Evolutionary conservation across 2,329 filamentous ascomycete species (phyloP), one percentile per base, ranked within the genome.

Genomic region (Escovopsis sp.): DNA sequence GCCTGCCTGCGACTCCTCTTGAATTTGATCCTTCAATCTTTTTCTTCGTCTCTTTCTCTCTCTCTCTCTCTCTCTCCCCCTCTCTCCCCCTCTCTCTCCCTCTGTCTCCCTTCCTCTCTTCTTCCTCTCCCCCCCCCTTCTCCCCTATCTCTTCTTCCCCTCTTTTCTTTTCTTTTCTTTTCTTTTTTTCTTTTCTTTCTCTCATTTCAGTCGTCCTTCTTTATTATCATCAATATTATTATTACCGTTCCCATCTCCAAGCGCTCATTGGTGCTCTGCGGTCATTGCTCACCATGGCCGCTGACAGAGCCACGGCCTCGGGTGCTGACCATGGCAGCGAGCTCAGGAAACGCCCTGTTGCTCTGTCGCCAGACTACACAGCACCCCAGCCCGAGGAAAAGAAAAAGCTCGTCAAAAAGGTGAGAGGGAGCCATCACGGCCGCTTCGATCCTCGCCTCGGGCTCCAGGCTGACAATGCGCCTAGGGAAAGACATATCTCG

Each of bases 401-500:
- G 59, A 80, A 78, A 66, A 72, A 74, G 59, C 60, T 69, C 18
- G 59, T 56, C 45, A 72, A 72, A 59, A 72, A 77, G 70, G 75
- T 77, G 49, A n/a, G 19, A 23, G 41, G 18, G 6, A 18, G 3
- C 3, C 8, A 12, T n/a, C 23, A 38, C 39, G 40, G 23, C 15
- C 15, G 15, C 15, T 15, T 15, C 15, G 15, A 33, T 35, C 39
- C 39, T 33, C 32, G 39, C 15, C 32, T 26, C 19, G 30, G 26
- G 33, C 32, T n/a, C 15, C 36, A 30, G 47, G 41, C 52, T 59
- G 38, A 57, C 49, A 34, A 30, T 37, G n/a, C 33, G 36, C 39
- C n/a, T 49, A 73, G 62, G 60, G 69, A 50, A 68, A 74, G 51
- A 75, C 74, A 23, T 59, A 83, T 49, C 62, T 84, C 52, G 60